phyloP scores from a whole-genome alignment of 805 yeast genomes.

The Cyberlindnera euphorbiiphila region DNA sequence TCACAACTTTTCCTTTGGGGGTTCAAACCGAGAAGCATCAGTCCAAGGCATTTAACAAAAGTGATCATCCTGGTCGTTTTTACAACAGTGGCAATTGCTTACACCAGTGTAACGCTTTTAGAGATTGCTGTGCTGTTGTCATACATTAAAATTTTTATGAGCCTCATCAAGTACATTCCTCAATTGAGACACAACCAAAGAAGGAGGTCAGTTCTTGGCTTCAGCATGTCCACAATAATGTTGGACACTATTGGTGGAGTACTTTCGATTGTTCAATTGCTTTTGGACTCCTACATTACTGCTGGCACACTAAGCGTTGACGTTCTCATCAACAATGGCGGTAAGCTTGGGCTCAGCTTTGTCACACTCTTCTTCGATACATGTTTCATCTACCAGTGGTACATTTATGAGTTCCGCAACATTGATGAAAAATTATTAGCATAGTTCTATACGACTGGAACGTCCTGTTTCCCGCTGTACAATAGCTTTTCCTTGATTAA shows the following conservation, averaged over 20 bases:
- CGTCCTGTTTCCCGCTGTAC: constrained; percentile 24
- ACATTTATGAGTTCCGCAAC: constrained; percentile 20
- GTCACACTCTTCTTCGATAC: constrained; percentile 37
- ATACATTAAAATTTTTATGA: constrained; percentile 44
- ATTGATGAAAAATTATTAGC: no score
- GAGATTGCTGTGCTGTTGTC: constrained; percentile 35
- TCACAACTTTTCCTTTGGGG: constrained; percentile 37
- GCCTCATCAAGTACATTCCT: constrained; percentile 60
- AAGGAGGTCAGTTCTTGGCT: constrained; percentile 79
- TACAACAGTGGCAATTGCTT: constrained; percentile 3
- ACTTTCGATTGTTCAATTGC: constrained; percentile 23
- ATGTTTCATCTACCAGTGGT: constrained; percentile 38
- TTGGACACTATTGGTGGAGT: constrained; percentile 37
- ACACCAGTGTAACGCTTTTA: constrained; percentile 21
- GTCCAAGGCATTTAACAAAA: constrained; percentile 20
- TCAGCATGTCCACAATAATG: constrained; percentile 57
- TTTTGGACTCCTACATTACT: constrained; percentile 26
- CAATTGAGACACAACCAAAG: constrained; percentile 78
- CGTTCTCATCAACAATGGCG: constrained; percentile 33
- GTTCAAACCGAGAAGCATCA: constrained; percentile 21
- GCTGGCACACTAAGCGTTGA: constrained; percentile 25
- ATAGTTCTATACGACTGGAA: constrained; percentile 5
- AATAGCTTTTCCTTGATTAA: constrained; percentile 26
- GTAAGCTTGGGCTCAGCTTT: constrained; percentile 37
- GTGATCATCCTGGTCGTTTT: constrained; percentile 17